A percentile compares a stretch with the other conserved stretches of the same genome.
phyloP scores from a whole-genome alignment of 140 eudicot species.

The Anethum foeniculum region DNA sequence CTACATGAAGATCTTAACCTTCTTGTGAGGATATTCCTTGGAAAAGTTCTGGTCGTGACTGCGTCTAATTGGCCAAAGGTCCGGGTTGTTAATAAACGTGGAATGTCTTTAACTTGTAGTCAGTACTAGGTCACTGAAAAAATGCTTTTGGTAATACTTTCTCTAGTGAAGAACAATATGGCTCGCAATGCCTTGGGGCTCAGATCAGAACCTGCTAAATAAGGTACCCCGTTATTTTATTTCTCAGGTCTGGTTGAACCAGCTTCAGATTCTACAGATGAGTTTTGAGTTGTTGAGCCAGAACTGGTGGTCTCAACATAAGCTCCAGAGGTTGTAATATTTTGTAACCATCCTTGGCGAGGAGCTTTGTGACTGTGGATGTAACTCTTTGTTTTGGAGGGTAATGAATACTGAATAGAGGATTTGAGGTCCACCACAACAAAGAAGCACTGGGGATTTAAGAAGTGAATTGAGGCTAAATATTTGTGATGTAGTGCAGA shows the following conservation, averaged over 20 bases:
- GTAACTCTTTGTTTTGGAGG: neutral
- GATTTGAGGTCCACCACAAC: neutral
- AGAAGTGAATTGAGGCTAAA: neutral
- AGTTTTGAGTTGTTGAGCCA: neutral
- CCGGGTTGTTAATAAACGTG: neutral
- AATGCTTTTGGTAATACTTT: neutral
- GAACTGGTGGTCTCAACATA: neutral
- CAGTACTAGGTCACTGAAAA: neutral
- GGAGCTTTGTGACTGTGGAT: neutral
- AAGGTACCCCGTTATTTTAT: neutral
- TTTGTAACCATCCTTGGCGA: neutral
- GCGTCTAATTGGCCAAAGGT: neutral
- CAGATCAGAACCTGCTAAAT: neutral
- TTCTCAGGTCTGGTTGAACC: neutral
- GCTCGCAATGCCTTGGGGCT: neutral
- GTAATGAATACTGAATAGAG: neutral
- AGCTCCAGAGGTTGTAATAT: neutral
- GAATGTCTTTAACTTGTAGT: neutral
- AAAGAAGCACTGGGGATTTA: neutral
- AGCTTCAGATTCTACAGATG: neutral
- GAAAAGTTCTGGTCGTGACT: neutral
- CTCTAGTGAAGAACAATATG: neutral
- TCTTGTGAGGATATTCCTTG: neutral
- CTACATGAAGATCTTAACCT: neutral
- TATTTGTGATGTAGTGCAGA: neutral